Base-by-base conservation (phyloP, 345 rosid genomes). In the Hypericum perforatum region DNA sequence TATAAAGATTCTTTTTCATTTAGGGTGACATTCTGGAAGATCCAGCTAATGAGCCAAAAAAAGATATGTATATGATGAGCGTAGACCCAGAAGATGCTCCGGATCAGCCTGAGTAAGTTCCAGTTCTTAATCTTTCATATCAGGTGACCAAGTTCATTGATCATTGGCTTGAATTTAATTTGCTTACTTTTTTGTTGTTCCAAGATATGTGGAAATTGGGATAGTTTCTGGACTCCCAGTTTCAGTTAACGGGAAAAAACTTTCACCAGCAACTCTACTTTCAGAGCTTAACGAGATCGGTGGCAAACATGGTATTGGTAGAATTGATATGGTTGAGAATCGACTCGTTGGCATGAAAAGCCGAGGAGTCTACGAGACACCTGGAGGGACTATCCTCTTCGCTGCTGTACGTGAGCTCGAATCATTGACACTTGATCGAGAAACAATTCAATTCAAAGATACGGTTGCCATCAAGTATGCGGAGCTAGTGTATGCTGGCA, bases 301-400 rank as follows among this genome's bases (percentile, higher is more conserved):
- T 40, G 94, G 97, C 6, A 83, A 60, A 58, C 95, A 85, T 43
- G 94, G 96, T 1, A 66, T 92, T 53, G 98, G 98, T 5, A 89
- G 96, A 0, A 58, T 83, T 14, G 96, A 87, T 86, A 63, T 83
- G 85, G 98, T 92, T 7, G 98, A 92, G 70, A 88, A 92, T 70
- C 77, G 95, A 39, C 78, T 92, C 11, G 95, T 85, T 9, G 98
- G 94, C 37, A 92, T 88, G 98, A 92, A 91, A 63, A 82, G 95
- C 49, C 95, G 96, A 0, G 98, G 98, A 22, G 94, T 87, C n/a
- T 91, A 91, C 54, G 98, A 87, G 73, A 87, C 98, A 67, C 98
- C 96, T 2, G 98, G 98, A 41, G 96, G 98, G 12, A 85, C 95
- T 37, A 82, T 92, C 68, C 88, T 92, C 7, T 92, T 74, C 55